These are phyloP conservation scores for Pythium sukuiense DNA, from an alignment of 352 stramenopile species.

Conservation along the genomic window DNA sequence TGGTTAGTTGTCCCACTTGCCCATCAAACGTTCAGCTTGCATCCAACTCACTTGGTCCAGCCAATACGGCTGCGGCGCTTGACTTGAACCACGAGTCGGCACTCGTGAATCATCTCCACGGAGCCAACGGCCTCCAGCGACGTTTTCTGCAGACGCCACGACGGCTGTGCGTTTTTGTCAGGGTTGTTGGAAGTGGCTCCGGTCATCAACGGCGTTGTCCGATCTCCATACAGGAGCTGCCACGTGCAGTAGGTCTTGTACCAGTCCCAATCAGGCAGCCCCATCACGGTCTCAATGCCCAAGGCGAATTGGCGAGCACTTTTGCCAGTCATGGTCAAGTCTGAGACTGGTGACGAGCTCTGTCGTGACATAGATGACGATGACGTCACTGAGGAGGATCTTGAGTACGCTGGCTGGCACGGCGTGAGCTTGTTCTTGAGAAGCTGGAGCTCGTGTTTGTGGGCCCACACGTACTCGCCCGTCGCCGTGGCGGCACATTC, in stretches of 20 bases:
- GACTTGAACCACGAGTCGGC: conserved; percentile 1
- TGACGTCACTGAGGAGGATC: not conserved
- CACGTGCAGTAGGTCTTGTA: not conserved
- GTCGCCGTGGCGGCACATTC: not conserved
- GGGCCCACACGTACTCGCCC: not conserved
- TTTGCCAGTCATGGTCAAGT: not conserved
- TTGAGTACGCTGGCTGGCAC: not conserved
- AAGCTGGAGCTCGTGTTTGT: not conserved
- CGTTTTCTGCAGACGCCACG: not conserved
- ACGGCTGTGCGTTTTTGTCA: not conserved
- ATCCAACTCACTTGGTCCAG: not conserved
- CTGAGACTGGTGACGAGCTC: not conserved
- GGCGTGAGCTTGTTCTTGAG: not conserved
- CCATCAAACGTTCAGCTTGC: too few relatives aligned
- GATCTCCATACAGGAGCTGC: not conserved
- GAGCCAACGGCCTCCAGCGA: not conserved
- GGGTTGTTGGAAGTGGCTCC: not conserved
- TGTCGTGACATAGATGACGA: not conserved
- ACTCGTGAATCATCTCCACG: not conserved
- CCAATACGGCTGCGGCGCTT: conserved; percentile 2
- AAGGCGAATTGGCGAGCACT: not conserved
- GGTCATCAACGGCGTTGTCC: not conserved
- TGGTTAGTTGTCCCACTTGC: too few relatives aligned
- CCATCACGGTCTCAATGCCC: not conserved
- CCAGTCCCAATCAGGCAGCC: not conserved